phyloP scores from a whole-genome alignment of 805 yeast genomes.

The Kodamaea laetipori region DNA sequence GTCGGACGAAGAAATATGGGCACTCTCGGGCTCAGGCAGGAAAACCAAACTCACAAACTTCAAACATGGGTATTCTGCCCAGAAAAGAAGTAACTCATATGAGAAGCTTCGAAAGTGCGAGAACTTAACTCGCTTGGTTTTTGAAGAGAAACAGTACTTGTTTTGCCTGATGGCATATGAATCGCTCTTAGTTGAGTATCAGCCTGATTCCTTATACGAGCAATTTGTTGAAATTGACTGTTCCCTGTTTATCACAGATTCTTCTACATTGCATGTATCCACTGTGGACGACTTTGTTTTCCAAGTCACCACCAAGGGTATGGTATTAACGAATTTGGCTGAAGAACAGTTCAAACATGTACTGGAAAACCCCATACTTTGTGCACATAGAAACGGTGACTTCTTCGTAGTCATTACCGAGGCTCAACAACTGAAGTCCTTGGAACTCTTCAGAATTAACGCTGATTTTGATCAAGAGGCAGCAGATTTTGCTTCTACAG shows the following conservation, averaged over 20 bases:
- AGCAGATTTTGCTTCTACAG: neutral
- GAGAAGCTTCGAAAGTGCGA: conserved; percentile 35
- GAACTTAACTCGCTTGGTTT: conserved; percentile 19
- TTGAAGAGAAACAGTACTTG: conserved; percentile 25
- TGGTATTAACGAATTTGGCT: conserved; percentile 26
- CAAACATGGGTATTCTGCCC: conserved; percentile 33
- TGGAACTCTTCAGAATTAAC: conserved; percentile 12
- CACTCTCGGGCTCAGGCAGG: conserved; percentile 39
- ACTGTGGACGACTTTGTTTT: conserved; percentile 18
- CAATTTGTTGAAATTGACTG: conserved; percentile 18
- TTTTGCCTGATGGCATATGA: conserved; percentile 42
- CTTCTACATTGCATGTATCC: conserved; percentile 11
- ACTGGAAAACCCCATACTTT: conserved; percentile 16
- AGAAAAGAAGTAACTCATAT: conserved; percentile 27
- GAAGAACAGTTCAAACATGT: conserved; percentile 11
- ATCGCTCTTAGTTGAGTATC: conserved; percentile 37
- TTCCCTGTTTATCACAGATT: neutral
- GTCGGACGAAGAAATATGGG: conserved; percentile 46
- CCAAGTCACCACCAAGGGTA: conserved; percentile 28
- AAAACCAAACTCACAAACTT: conserved; percentile 36
- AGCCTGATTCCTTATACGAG: conserved; percentile 8
- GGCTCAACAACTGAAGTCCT: neutral
- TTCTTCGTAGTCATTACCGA: conserved; percentile 20
- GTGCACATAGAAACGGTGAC: conserved; percentile 15
- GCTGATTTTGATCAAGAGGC: neutral